Evolutionary conservation across 2,329 filamentous ascomycete species (phyloP).

Genomic region (Colletotrichum sublineola): DNA sequence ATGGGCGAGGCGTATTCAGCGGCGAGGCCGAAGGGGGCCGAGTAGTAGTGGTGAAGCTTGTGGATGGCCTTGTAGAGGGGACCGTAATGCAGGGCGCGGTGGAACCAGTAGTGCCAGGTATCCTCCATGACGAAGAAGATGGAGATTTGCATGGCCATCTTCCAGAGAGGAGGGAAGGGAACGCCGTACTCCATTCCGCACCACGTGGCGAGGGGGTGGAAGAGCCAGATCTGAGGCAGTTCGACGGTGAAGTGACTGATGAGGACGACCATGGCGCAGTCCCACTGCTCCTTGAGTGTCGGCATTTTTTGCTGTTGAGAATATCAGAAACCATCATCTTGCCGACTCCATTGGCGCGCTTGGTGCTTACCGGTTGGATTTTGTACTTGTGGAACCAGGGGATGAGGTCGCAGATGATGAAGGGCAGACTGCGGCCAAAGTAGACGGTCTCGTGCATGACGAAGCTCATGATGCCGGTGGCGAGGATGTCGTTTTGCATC

Average conservation of each 20-base stretch:
- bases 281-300: conserved; percentile 92
- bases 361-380: conserved; percentile 81
- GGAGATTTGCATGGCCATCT: conserved; percentile 90
- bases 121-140: conserved; percentile 98
- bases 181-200: conserved; percentile 90
- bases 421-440: conserved; percentile 91
- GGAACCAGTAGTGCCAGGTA: conserved; percentile 98
- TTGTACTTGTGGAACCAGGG: conserved; percentile 94
- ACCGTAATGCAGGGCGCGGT: conserved; percentile 93
- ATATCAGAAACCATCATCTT: neutral
- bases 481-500: conserved; percentile 97
- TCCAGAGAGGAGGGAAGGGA: conserved; percentile 87
- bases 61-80: conserved; percentile 96
- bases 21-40: conserved; percentile 94
- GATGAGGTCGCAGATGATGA: conserved; percentile 91
- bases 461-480: conserved; percentile 98
- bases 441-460: conserved; percentile 94
- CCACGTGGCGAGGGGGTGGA: conserved; percentile 95
- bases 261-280: conserved; percentile 92
- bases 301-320: conserved; percentile 78
- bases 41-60: conserved; percentile 99
- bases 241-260: conserved; percentile 98
- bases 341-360: neutral
- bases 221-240: conserved; percentile 98
- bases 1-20: conserved; percentile 98